Conservation (phyloP, 148 eudicot species). For the Chenopodium album region DNA sequence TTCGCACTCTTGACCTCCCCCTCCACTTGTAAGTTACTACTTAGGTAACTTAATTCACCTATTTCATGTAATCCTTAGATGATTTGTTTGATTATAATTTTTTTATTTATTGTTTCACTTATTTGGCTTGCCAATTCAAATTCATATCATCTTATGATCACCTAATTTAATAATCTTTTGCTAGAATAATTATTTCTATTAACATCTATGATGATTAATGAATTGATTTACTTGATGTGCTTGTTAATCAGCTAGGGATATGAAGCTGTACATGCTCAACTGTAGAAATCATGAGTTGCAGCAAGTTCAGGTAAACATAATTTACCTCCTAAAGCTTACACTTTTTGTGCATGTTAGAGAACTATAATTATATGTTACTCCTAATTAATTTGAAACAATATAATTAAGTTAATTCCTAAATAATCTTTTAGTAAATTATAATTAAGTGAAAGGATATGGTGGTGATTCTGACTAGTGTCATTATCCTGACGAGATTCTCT, state of each 20-base stretch:
- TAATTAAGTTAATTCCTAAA: background rate
- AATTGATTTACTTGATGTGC: background rate
- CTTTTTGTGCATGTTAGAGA: background rate
- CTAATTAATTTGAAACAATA: background rate
- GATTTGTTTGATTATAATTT: too few relatives aligned
- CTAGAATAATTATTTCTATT: too few relatives aligned
- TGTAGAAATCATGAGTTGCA: background rate
- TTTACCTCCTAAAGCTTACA: background rate
- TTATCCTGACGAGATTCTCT: conserved; percentile 18
- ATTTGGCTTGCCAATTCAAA: background rate
- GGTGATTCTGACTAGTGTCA: background rate
- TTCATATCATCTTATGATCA: too few relatives aligned
- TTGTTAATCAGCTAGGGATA: conserved; percentile 6
- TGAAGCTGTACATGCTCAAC: background rate
- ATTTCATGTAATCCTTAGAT: too few relatives aligned
- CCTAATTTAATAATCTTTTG: too few relatives aligned
- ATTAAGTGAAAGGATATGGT: too few relatives aligned
- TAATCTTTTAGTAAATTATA: background rate
- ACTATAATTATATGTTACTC: background rate
- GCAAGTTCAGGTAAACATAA: conserved; percentile 5
- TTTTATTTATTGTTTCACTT: background rate
- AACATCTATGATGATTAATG: background rate
- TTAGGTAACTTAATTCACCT: background rate
- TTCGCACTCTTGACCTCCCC: background rate
- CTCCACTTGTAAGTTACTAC: conserved; percentile 8